These are phyloP conservation scores for Fusarium ramigenum DNA, from an alignment of 2,329 filamentous ascomycete genomes.

Conservation along the genomic window DNA sequence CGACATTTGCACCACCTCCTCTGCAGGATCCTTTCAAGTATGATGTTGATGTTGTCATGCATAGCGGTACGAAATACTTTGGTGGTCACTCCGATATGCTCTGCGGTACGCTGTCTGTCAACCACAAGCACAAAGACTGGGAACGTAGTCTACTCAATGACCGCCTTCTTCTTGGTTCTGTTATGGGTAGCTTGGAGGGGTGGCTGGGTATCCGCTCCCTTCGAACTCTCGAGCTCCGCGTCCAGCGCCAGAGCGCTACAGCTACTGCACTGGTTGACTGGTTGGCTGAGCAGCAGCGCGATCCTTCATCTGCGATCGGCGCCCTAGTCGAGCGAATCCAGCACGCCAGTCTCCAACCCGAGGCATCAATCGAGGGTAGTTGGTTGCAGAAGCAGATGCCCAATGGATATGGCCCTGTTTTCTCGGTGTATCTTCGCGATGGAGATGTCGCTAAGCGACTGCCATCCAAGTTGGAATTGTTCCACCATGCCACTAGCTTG, in stretches of 20 bases:
- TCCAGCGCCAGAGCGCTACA: conserved; percentile 78
- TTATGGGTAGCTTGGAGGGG: conserved; percentile 89
- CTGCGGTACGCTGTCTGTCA: conserved; percentile 81
- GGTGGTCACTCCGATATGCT: conserved; percentile 95
- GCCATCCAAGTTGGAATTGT: conserved; percentile 81
- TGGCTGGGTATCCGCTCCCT: conserved; percentile 92
- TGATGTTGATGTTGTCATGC: conserved; percentile 89
- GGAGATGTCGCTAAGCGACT: conserved; percentile 70
- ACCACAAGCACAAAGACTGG: conserved; percentile 65
- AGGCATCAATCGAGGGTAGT: conserved; percentile 62
- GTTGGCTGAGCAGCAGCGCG: conserved; percentile 64
- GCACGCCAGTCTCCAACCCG: conserved; percentile 83
- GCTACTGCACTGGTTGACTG: conserved; percentile 76
- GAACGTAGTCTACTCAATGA: conserved; percentile 70
- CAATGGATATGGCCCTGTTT: conserved; percentile 88
- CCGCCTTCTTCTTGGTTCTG: conserved; percentile 78
- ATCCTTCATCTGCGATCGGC: conserved; percentile 54
- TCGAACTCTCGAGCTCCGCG: conserved; percentile 84
- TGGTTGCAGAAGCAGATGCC: conserved; percentile 94
- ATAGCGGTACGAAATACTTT: conserved; percentile 94
- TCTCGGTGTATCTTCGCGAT: conserved; percentile 74
- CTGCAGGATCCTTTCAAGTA: conserved; percentile 84
- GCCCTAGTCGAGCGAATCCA: conserved; percentile 68
- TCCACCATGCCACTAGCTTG: conserved; percentile 94
- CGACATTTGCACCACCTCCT: conserved; percentile 91